Conservation (phyloP, 192 early-diverging fungal genomes). For the Mortierella hygrophila region DNA sequence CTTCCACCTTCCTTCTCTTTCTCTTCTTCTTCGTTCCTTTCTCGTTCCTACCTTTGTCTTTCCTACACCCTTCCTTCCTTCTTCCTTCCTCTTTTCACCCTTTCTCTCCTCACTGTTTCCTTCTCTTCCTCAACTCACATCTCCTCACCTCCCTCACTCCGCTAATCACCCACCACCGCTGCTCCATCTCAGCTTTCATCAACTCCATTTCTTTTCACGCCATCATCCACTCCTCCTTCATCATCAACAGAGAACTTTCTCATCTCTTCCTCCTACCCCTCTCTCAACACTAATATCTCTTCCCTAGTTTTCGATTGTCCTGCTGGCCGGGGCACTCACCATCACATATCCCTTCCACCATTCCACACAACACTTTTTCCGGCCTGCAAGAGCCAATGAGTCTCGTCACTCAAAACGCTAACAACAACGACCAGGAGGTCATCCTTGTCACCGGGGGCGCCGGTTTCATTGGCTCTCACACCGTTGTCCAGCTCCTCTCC, state of each 20-base stretch:
- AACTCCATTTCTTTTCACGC: neutral
- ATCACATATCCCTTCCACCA: conserved; percentile 1
- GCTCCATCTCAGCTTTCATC: conserved; percentile 6
- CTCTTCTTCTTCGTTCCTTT: conserved; percentile 1
- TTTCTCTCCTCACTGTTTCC: neutral
- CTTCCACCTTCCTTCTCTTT: neutral
- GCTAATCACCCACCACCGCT: neutral
- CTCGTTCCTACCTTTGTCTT: neutral
- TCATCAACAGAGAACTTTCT: neutral
- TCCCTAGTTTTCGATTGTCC: conserved; percentile 11
- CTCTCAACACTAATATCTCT: conserved; percentile 16
- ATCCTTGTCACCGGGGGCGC: conserved; percentile 79
- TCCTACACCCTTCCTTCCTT: conserved; percentile 8
- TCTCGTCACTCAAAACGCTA: neutral
- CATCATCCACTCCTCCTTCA: conserved; percentile 5
- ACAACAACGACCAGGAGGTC: conserved; percentile 30
- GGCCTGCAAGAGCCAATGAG: conserved; percentile 17
- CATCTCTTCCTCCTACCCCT: neutral
- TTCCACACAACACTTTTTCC: conserved; percentile 25
- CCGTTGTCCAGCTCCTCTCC: conserved; percentile 83
- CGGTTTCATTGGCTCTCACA: conserved; percentile 95
- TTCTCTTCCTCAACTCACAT: neutral
- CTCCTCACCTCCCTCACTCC: neutral
- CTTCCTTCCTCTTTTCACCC: neutral
- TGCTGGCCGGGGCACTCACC: conserved; percentile 33